Base-by-base conservation (phyloP, 83 land plant genomes). In the Picea abies region DNA sequence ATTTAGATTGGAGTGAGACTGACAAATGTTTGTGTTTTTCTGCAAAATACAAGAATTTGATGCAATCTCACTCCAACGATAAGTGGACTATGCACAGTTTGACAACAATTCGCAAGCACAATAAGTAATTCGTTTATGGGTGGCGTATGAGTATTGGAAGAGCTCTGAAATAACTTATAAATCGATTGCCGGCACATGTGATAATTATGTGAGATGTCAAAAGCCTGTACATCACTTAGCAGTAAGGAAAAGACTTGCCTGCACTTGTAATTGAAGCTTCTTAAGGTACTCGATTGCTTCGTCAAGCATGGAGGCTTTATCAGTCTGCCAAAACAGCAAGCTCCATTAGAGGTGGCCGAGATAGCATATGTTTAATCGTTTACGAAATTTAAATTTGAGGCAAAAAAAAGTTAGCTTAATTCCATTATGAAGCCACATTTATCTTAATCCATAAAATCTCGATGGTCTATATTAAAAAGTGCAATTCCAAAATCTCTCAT, bases 271-370 rank as follows among this genome's bases (percentile, higher is more conserved):
- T 83, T 93, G 96, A 37, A 93, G 92, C 65, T 91, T 91, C 83
- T 92, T 93, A 23, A 93, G 85, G 82, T 93, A 93, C 23, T 93
- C 96, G 66, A 93, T 93, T 4, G 93, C 93, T 78, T 93, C 96
- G 85, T 93, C 96, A 47, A 93, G 83, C 96, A 93, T 93, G 17
- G 96, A 93, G 3, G 96, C 96, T 70, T 93, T 93, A 41, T 93
- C 94, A 5, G 93, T 92, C 96, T 94, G 85, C 32, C 60, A 71
- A 29, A 68, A 19, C 25, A 20, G 41, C 15, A 84, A 47, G 44
- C 16, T 8, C 56, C 41, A 19, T 47, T 44, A 39, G 22, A 73
- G 77, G 47, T 9, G 16, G 37, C 14, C 41, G 5, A 41, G 56
- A 69, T 7, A 32, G 37, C 4, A 35, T 35, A 4, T 29, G 29